Evolutionary conservation across 805 yeast genomes (phyloP).

Genomic region (Wickerhamomyces tratensis): DNA sequence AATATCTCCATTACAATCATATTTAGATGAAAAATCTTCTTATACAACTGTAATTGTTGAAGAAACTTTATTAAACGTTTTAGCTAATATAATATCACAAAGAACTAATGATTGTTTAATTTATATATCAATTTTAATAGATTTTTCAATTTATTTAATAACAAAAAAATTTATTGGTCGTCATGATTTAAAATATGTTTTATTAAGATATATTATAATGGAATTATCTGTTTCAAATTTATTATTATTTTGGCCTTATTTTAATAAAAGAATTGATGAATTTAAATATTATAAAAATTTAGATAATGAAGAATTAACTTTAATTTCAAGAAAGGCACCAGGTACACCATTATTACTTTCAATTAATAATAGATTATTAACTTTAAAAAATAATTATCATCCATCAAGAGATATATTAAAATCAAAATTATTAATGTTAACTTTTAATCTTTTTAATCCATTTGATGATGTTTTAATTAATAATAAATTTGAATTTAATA

Average conservation of each 20-base stretch:
- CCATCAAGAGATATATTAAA: conserved; percentile 10
- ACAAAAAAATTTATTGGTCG: conserved; percentile 2
- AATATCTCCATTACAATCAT: too few species aligned
- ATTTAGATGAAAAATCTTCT: too few species aligned
- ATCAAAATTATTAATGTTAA: conserved; percentile 8
- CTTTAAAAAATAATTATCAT: conserved; percentile 8
- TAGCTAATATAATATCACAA: conserved; percentile 6
- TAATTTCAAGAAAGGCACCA: conserved; percentile 5
- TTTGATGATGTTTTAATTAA: conserved; percentile 7
- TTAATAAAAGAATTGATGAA: conserved; percentile 6
- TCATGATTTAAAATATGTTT: conserved; percentile 7
- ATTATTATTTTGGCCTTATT: conserved; percentile 12
- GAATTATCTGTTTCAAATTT: conserved; percentile 8
- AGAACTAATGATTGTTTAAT: conserved; percentile 5
- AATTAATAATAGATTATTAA: conserved; percentile 7
- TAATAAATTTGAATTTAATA: conserved; percentile 7
- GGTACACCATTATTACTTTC: conserved; percentile 7
- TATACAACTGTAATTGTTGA: conserved; percentile 2
- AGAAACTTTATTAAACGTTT: conserved; percentile 1
- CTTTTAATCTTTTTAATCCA: conserved; percentile 7
- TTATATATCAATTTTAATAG: conserved; percentile 10
- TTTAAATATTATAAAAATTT: background rate
- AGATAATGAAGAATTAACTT: background rate
- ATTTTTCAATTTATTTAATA: conserved; percentile 7
- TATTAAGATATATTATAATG: conserved; percentile 3